Base-by-base conservation (phyloP, 371 early-diverging fungal genomes). In the Zopfochytrium polystomum region DNA sequence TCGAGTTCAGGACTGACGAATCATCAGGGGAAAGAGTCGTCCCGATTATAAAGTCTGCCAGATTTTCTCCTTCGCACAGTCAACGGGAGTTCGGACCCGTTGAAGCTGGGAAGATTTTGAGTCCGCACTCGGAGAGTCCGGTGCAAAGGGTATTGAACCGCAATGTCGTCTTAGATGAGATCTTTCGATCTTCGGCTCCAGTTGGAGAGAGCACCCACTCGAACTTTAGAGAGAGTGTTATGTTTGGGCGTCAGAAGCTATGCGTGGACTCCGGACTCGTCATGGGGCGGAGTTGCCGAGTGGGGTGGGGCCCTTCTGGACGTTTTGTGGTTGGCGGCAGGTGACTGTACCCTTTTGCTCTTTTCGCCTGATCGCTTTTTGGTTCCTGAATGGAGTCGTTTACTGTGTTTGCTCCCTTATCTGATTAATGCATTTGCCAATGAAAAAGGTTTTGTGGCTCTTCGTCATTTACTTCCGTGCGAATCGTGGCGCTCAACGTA, bases 231-330 rank as follows among this genome's bases (percentile, higher is more conserved):
- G 49, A 51, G 1, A 63, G 63, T 23, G 23, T 65, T 26, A 27
- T 34, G 1, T 34, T 23, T 30, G 59, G 51, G 29, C 57, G 70
- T 22, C 51, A 67, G 47, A 26, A 45, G 33, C 23, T 54, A 3
- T 20, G 52, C 23, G 58, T 65, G 2, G 88, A 89, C 72, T 85
- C 87, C 2, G 87, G 90, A 0, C 58, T 89, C 35, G 76, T 75
- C 73, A 83, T 89, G 82, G 85, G 85, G 13, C 82, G 88, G 29
- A 81, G 83, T 47, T 90, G 80, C 62, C 77, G 90, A 31, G 90
- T 85, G 0, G 87, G 90, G 0, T 91, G 89, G 85, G 90, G 88
- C 0, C 84, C 84, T 0, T 77, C 76, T 53, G 90, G 89, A n/a
- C 55, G 60, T 43, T 70, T 90, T 33, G 82, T 84, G 2, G 55